Evolutionary conservation across 2,329 filamentous ascomycete genomes (phyloP).

Genomic region (Botrytis porri): DNA sequence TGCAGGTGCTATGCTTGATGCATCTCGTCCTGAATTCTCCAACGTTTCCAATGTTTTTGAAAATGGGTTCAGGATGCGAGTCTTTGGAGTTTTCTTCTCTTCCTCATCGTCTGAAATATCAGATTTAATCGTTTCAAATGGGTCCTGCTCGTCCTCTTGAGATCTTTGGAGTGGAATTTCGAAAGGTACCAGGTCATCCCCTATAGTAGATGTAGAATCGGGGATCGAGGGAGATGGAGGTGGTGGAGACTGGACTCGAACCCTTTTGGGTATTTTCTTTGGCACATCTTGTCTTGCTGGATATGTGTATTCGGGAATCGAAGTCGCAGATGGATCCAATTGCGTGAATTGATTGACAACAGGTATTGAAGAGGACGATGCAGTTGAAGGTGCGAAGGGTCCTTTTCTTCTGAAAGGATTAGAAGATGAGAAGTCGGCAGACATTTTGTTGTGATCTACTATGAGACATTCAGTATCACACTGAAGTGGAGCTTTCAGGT

Average conservation of each 20-base stretch:
- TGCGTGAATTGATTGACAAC: slow-evolving; percentile 22
- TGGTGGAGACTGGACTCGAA: slow-evolving; percentile 63
- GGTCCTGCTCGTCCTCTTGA: slow-evolving; percentile 34
- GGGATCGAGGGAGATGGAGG: slow-evolving; percentile 50
- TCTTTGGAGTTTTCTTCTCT: slow-evolving; percentile 27
- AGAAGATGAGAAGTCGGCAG: slow-evolving; percentile 35
- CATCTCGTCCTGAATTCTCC: slow-evolving; percentile 40
- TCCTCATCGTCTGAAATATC: slow-evolving; percentile 34
- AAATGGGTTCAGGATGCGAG: slow-evolving; percentile 51
- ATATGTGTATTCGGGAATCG: slow-evolving; percentile 22
- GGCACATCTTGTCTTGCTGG: slow-evolving; percentile 21
- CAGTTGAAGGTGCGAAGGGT: slow-evolving; percentile 17
- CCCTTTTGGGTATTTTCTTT: slow-evolving; percentile 52
- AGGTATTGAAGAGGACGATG: slow-evolving; percentile 22
- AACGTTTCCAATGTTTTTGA: slow-evolving; percentile 53
- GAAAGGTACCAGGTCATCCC: slow-evolving; percentile 26
- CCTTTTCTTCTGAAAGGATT: slow-evolving; percentile 39
- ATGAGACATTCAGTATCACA: slow-evolving; percentile 23
- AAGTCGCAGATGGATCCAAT: slow-evolving; percentile 16
- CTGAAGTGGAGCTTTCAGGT: slow-evolving; percentile 15
- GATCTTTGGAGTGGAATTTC: slow-evolving; percentile 35
- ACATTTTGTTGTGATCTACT: slow-evolving; percentile 28
- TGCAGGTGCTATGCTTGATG: slow-evolving; percentile 21
- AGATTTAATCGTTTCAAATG: slow-evolving; percentile 38
- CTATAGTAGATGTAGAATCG: slow-evolving; percentile 45